Evolutionary conservation across 331 rosid species (phyloP), one percentile per base, ranked within the genome.

Genomic region (Quercus phellos): DNA sequence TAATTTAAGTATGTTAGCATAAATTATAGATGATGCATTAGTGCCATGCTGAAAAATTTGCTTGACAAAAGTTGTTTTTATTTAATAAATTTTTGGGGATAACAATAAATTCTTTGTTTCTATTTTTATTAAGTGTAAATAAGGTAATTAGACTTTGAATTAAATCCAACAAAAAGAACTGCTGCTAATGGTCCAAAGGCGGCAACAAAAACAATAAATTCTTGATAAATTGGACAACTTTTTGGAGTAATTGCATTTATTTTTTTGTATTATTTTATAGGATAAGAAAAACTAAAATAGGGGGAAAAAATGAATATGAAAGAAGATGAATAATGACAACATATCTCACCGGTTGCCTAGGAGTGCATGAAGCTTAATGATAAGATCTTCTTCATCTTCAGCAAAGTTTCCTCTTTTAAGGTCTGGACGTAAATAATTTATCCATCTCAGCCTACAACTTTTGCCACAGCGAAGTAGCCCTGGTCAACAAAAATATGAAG

Each of bases 341-440:
- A 56, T 59, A 22, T 35, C 79, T 8, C 29, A 92, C 97, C 94
- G 55, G 76, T 92, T 92, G 72, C 97, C 97, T 4, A 92, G 82
- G 3, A 92, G 92, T 14, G 93, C 93, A 87, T 92, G 97, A 80
- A 92, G 97, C 70, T 83, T 90, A 69, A 92, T 77, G 83, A 90
- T 92, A 81, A 92, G 97, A 83, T 92, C 96, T 78, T 92, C 93
- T 87, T 92, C 97, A 78, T 90, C 97, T 73, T 90, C 96, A 50
- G 71, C 90, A 80, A 92, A 92, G 78, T 90, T 87, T 5, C 96
- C 97, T 72, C 92, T 89, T 82, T 92, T 92, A 77, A 92, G 83
- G 83, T 89, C 93, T 66, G 97, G 93, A 24, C 96, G 66, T 6
- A 90, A 81, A 86, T 92, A 90, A 70, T 90, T 92, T 76, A 90